Base-by-base conservation (phyloP, 768 basidiomycete species). In the Kwoniella shandongensis region DNA sequence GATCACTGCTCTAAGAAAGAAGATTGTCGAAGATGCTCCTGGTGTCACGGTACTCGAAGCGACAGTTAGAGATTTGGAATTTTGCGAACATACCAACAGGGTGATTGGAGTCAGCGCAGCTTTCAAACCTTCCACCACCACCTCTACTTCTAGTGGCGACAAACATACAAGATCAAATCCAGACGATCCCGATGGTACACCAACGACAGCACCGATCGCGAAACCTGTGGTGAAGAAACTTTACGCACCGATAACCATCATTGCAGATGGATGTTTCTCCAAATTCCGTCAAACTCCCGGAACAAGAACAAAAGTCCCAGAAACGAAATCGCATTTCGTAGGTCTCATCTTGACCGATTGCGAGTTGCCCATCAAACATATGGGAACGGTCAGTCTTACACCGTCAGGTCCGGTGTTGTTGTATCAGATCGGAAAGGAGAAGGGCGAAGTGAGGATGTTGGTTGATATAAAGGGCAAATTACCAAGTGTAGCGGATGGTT, bases 261-360 rank as follows among this genome's bases (percentile, higher is more conserved):
- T 97, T 57, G 91, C 93, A 3, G 94, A 99, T 73, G 94, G 94
- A 0, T 96, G 91, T 76, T 89, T 89, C 78, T 93, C 90, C 3
- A 96, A 93, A 70, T 93, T 99, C 80, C 82, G 94, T 47, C 29
- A 40, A 2, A 47, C 48, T 1, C 62, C 58, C 3, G 61, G 59
- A 8, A 50, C 55, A 15, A 52, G 59, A 20, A 36, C 65, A 1
- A 69, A 67, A 2, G 57, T 48, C 18, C 66, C 72, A 0, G 62
- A 78, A 3, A 84, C 85, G 20, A 84, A 83, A 58, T 86, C 86
- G 50, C 83, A 91, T 76, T 98, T 97, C 70, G 81, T 92, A 58
- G 94, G 93, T 23, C 82, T 85, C 5, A 79, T 98, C 15, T 81
- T 99, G 41, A 83, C 92, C 69, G 83, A 96, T 67, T 85, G 83